Conservation (phyloP, 208 protist genomes). For the Eutreptiella sp. region DNA sequence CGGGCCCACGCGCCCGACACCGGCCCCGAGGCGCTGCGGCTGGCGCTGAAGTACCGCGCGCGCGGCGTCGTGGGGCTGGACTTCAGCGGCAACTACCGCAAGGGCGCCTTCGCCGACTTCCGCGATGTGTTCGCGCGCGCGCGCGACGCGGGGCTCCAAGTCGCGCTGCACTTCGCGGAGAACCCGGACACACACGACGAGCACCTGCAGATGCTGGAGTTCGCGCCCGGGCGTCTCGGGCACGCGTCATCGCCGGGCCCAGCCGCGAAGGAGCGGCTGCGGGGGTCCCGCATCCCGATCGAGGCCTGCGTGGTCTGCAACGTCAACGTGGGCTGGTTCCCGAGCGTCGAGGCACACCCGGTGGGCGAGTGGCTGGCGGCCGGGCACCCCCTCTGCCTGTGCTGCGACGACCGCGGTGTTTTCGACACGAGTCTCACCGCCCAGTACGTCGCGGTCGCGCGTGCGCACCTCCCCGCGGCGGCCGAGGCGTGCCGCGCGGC, state of each 20-base stretch:
- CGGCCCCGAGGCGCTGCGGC: conserved; percentile 39
- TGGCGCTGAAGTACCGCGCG: conserved; percentile 46
- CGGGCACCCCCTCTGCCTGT: neutral
- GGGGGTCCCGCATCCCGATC: conserved; percentile 37
- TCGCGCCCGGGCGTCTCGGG: conserved; percentile 57
- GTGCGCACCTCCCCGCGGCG: too few species aligned
- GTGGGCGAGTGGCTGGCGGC: neutral
- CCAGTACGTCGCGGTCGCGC: conserved; percentile 34
- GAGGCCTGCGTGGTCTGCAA: conserved; percentile 78
- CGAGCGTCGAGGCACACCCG: neutral
- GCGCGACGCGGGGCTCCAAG: conserved; percentile 31
- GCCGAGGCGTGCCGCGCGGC: too few species aligned
- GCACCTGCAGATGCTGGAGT: conserved; percentile 53
- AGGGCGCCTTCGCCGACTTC: conserved; percentile 53
- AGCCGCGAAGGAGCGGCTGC: conserved; percentile 34
- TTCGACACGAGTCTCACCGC: conserved; percentile 56
- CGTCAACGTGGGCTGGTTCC: too few species aligned
- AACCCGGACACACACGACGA: conserved; percentile 61
- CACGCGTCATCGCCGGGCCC: conserved; percentile 65
- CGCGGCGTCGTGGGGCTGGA: conserved; percentile 58
- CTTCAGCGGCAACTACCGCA: conserved; percentile 75
- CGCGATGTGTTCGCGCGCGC: conserved; percentile 38
- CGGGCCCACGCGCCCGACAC: conserved; percentile 35
- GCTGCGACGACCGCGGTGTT: conserved; percentile 66
- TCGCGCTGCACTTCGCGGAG: conserved; percentile 70